Evolutionary conservation across 257 asterid species (phyloP).

Genomic region (Plantago ovata): DNA sequence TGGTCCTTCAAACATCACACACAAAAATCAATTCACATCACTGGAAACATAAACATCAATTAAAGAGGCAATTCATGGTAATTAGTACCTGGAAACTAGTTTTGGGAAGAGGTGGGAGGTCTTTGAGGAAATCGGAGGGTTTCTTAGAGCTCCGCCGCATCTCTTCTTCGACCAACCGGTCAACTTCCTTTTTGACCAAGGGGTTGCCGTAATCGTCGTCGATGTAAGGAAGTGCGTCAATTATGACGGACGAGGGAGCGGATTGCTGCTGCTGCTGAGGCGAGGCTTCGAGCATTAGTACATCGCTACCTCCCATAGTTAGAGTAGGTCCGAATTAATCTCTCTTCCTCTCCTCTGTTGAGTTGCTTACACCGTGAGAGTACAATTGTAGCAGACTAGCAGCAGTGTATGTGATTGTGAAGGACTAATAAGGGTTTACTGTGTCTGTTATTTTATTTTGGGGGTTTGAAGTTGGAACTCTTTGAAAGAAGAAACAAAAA

Average conservation of each 20-base stretch:
- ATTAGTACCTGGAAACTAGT: constrained; percentile 65
- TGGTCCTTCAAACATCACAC: constrained; percentile 47
- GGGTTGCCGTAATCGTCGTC: constrained; percentile 92
- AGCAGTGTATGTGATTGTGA: too few relatives aligned
- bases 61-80: too few relatives aligned
- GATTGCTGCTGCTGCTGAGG: constrained; percentile 33
- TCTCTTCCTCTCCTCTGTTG: too few relatives aligned
- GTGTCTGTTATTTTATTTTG: too few relatives aligned
- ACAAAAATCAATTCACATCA: background rate
- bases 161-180: constrained; percentile 87
- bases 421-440: too few relatives aligned
- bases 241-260: constrained; percentile 48
- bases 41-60: background rate
- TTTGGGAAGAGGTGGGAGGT: constrained; percentile 75
- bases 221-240: constrained; percentile 93
- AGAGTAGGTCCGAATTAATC: background rate
- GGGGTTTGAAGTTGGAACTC: too few relatives aligned
- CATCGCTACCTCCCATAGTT: constrained; percentile 36
- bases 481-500: too few relatives aligned
- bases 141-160: constrained; percentile 85
- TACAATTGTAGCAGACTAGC: too few relatives aligned
- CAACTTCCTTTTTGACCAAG: constrained; percentile 70
- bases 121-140: constrained; percentile 92
- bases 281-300: constrained; percentile 92
- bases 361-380: too few relatives aligned